phyloP scores from a whole-genome alignment of 2,329 filamentous ascomycete genomes.

The Alternaria sp. region DNA sequence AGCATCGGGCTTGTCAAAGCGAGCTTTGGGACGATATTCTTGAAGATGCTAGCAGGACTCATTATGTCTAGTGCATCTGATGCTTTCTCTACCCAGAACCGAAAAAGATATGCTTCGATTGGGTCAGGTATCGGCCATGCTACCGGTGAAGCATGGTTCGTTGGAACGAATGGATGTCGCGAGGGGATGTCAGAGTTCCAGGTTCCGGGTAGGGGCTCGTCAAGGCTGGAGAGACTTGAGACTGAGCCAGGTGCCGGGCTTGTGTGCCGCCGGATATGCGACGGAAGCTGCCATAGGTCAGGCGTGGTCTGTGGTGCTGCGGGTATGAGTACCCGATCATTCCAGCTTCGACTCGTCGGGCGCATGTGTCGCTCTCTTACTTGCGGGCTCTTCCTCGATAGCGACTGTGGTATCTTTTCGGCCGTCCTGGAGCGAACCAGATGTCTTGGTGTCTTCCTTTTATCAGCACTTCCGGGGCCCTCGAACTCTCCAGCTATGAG shows the following conservation, averaged over 20 bases:
- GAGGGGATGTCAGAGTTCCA: slow-evolving; percentile 9
- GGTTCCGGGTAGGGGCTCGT: slow-evolving; percentile 1
- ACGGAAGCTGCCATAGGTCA: slow-evolving; percentile 4
- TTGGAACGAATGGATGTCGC: background rate
- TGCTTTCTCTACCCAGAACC: slow-evolving; percentile 21
- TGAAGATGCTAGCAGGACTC: slow-evolving; percentile 19
- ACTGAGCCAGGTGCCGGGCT: slow-evolving; percentile 14
- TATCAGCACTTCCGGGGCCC: background rate
- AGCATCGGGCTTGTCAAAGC: slow-evolving; percentile 49
- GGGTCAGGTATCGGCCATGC: slow-evolving; percentile 17
- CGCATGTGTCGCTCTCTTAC: background rate
- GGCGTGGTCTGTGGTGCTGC: background rate
- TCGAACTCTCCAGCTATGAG: slow-evolving; percentile 20
- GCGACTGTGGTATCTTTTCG: background rate
- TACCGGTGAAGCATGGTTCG: background rate
- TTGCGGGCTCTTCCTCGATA: background rate
- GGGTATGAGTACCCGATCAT: background rate
- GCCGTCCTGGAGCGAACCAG: background rate
- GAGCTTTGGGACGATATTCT: slow-evolving; percentile 15
- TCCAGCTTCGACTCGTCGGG: background rate
- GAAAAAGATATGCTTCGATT: slow-evolving; percentile 20
- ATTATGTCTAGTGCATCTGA: slow-evolving; percentile 19
- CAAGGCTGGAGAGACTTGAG: slow-evolving; percentile 14
- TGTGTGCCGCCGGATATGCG: slow-evolving; percentile 1
- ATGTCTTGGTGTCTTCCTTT: slow-evolving; percentile 5